Evolutionary conservation across 2,329 filamentous ascomycete species (phyloP), one percentile per base, ranked within the genome.

Genomic region (Penicillium sumatraense): DNA sequence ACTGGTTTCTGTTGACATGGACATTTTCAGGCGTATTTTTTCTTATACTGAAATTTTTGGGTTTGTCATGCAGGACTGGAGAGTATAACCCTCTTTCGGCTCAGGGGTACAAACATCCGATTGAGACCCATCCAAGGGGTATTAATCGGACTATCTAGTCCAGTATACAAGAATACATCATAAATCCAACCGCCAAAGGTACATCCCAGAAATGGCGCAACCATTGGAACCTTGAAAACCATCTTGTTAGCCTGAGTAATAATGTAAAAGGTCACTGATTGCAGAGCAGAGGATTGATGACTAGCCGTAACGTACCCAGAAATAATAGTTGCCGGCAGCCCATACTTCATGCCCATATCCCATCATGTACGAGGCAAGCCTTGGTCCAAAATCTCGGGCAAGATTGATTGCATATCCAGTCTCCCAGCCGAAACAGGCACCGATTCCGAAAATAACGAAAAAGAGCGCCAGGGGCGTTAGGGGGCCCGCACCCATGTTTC

Each of bases 391-490:
- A 60, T 91, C 89, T 71, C 89, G 81, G 31, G 87, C 88, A 38
- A 89, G 72, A 65, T 91, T 91, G 61, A 90, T 89, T 14, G 88
- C 88, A 72, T 89, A 91, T 33, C 89, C 88, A 1, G 88, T 91
- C 70, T 91, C 84, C 86, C 86, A 90, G 6, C 89, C 89, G 64
- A 89, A 90, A 67, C 86, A 88, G 27, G 86, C 85, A 16, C 87
- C 88, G 20, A 91, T 85, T 7, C 87, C 88, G 66, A 90, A 90
- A 58, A 91, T 86, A 45, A 90, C 76, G 72, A 90, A 90, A 74
- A 90, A 89, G 5, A 90, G 73, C 7, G 78, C 83, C 1, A 91
- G 73, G 0, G 87, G 86, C 54, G 83, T 79, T 21, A 86, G 62
- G 1, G 79, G 76, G 0, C 84, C 84, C 1, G 85, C 84, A 3